Evolutionary conservation across 305 asterid species (phyloP), one percentile per base, ranked within the genome.

Genomic region (Solanum chacoense): DNA sequence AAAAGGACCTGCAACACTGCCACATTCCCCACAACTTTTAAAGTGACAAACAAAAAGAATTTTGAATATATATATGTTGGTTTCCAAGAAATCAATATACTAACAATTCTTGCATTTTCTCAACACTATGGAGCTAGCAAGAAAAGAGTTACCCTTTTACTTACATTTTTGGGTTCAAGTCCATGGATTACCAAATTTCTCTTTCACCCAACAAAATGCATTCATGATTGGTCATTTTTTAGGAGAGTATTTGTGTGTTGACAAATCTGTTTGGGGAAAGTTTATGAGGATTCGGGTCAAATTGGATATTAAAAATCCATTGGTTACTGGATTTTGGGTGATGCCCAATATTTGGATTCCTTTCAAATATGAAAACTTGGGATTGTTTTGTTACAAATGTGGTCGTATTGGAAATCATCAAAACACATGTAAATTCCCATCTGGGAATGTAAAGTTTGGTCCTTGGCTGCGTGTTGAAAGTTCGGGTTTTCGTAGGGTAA

Each of bases 321-420:
- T 92, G 13, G 20, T 74, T 2, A 69, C 86, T 55, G 94, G 92
- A n/a, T 89, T 87, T 69, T 88, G 92, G 92, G 86, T 88, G 2
- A 11, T 69, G 20, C 85, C 85, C 6, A 87, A 87, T 29, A 31
- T 90, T 12, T 92, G 91, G 91, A 36, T 90, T 69, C 89, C 80
- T 24, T 92, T 91, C 79, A 90, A 87, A 88, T 91, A 92, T 34
- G 93, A 92, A 45, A 87, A 88, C 8, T 67, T 92, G 83, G 91
- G 88, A 12, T 20, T 32, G 1, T 91, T 89, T 72, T 92, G 92
- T 76, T 87, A 92, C 50, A 85, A 87, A 72, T 90, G 92, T 80
- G 92, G 93, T 2, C 59, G 91, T 13, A 90, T 88, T 63, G 92
- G 93, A 22, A 18, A 73, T 63, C 36, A 37, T 9, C 88, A 79